phyloP scores from a whole-genome alignment of 225 moss, liverwort and hornwort genomes.

The Takakia lepidozioides region DNA sequence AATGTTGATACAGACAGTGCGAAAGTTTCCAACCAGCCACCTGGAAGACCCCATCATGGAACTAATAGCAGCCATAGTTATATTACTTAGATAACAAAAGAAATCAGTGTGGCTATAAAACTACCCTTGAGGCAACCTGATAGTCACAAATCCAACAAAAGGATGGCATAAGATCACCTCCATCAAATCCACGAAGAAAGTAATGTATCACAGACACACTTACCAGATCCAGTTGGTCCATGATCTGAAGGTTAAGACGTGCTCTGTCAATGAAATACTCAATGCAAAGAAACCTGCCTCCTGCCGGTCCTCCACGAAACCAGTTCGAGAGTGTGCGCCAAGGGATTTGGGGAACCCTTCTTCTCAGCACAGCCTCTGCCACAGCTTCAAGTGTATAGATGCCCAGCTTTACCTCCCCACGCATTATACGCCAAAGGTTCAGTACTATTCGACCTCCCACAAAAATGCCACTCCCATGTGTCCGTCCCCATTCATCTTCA shows the following conservation, averaged over 20 bases:
- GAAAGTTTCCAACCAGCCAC: no score
- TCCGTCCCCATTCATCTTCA: conserved; percentile 97
- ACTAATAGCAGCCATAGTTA: no score
- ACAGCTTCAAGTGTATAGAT: conserved; percentile 93
- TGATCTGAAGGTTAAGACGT: conserved; percentile 79
- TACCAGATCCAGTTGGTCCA: conserved; percentile 97
- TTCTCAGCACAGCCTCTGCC: conserved; percentile 86
- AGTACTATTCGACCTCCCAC: conserved; percentile 81
- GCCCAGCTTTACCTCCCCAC: conserved; percentile 91
- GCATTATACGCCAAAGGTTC: conserved; percentile 96
- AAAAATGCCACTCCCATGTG: conserved; percentile 88
- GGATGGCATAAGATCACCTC: no score
- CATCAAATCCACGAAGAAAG: no score
- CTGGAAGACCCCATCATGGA: no score
- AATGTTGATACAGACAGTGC: no score
- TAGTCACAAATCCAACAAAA: no score
- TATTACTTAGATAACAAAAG: no score
- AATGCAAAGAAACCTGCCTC: conserved; percentile 67
- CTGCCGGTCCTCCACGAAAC: conserved; percentile 66
- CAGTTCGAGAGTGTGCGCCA: conserved; percentile 77
- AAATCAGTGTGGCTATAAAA: no score
- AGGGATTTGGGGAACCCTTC: conserved; percentile 73
- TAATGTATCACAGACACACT: no score
- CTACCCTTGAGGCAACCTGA: no score
- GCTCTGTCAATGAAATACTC: conserved; percentile 76